phyloP scores from a whole-genome alignment of 2,329 filamentous ascomycete species.

The Dactylonectria estremocensis region DNA sequence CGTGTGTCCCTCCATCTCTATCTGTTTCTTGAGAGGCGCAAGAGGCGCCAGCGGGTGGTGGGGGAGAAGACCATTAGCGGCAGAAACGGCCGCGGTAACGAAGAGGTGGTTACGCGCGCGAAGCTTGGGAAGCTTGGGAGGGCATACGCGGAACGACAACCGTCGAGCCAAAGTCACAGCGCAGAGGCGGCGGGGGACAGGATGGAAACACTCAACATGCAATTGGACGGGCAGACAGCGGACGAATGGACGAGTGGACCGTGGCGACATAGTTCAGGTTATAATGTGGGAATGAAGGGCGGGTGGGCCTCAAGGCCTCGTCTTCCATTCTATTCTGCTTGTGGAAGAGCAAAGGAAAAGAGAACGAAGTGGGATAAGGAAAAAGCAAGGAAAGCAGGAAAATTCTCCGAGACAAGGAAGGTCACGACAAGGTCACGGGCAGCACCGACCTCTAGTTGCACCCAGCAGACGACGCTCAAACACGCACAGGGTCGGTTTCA shows the following conservation, averaged over 20 bases:
- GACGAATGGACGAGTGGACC: background rate
- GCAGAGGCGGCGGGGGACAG: constrained; percentile 11
- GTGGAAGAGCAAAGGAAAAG: constrained; percentile 11
- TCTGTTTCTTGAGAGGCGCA: constrained; percentile 5
- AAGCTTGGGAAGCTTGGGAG: background rate
- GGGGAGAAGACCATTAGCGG: background rate
- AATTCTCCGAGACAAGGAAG: constrained; percentile 31
- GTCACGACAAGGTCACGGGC: constrained; percentile 8
- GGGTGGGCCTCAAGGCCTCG: background rate
- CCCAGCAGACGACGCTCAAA: constrained; percentile 2
- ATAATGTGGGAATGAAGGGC: constrained; percentile 17
- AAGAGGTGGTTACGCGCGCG: constrained; percentile 4
- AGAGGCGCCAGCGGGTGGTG: background rate
- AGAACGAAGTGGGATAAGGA: constrained; percentile 14
- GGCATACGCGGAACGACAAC: background rate
- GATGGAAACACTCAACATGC: constrained; percentile 12
- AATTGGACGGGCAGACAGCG: constrained; percentile 17
- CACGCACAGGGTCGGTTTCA: constrained; percentile 1
- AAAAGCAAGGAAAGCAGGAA: constrained; percentile 12
- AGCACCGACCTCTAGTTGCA: background rate
- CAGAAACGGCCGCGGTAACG: constrained; percentile 23
- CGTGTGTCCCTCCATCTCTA: constrained; percentile 9
- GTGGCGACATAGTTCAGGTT: constrained; percentile 17
- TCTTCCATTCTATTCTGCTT: constrained; percentile 8
- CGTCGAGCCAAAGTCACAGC: constrained; percentile 17